Conservation (phyloP, 2,329 filamentous ascomycete genomes). For the Cadophora gregata region DNA sequence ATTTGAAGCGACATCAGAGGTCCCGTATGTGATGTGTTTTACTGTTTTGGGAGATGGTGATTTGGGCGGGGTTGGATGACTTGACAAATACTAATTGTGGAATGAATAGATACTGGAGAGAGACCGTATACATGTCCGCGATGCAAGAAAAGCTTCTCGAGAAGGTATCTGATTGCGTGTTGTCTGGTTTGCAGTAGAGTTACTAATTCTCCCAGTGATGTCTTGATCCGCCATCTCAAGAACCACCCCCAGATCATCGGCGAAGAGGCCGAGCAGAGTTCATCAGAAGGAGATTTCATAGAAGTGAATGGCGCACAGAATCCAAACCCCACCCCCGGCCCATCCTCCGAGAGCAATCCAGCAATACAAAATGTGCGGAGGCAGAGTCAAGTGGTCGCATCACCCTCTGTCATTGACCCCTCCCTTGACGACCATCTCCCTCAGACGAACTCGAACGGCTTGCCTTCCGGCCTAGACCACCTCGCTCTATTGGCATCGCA, state of each 20-base stretch:
- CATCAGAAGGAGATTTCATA: conserved; percentile 31
- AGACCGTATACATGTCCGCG: conserved; percentile 59
- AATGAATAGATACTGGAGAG: conserved; percentile 55
- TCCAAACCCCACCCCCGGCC: conserved; percentile 1
- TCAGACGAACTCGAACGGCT: conserved; percentile 25
- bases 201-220: conserved; percentile 34
- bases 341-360: conserved; percentile 13
- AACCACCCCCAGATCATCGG: conserved; percentile 35
- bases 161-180: conserved; percentile 50
- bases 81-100: conserved; percentile 35
- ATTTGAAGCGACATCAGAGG: conserved; percentile 60
- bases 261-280: conserved; percentile 32
- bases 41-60: not conserved
- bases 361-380: conserved; percentile 23
- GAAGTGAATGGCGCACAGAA: conserved; percentile 22
- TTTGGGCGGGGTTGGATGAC: conserved; percentile 5
- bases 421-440: conserved; percentile 30
- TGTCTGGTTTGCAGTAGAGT: not conserved
- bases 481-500: conserved; percentile 35
- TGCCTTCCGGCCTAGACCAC: conserved; percentile 36
- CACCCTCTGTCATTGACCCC: conserved; percentile 36
- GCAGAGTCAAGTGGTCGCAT: conserved; percentile 25
- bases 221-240: conserved; percentile 38
- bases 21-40: conserved; percentile 51
- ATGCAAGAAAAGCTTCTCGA: conserved; percentile 59